Evolutionary conservation across 75 land plant genomes (phyloP).

Genomic region (Cunninghamia lanceolata): DNA sequence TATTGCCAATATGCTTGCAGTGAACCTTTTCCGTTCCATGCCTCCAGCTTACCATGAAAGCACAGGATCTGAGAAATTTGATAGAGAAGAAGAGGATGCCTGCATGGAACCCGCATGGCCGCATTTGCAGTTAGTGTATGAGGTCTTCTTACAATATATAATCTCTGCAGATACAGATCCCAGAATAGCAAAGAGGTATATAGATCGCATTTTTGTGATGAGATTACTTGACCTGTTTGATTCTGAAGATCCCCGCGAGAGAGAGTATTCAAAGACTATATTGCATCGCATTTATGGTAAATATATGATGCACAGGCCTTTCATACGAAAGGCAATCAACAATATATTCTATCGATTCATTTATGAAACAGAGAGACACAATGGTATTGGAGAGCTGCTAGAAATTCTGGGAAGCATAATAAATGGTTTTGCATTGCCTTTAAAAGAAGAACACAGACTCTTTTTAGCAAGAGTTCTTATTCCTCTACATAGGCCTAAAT

Average conservation of each 20-base stretch:
- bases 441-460: constrained; percentile 28
- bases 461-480: constrained; percentile 22
- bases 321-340: constrained; percentile 44
- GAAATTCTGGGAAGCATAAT: constrained; percentile 38
- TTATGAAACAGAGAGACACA: constrained; percentile 31
- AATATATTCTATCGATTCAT: constrained; percentile 39
- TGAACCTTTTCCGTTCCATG: constrained; percentile 26
- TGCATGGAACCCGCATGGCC: constrained; percentile 33
- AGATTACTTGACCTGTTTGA: constrained; percentile 30
- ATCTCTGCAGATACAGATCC: constrained; percentile 28
- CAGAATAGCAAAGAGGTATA: constrained; percentile 25
- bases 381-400: constrained; percentile 33
- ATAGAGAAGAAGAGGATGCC: constrained; percentile 32
- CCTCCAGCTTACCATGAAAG: constrained; percentile 16
- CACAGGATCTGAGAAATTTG: constrained; percentile 15
- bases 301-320: constrained; percentile 41
- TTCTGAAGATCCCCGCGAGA: constrained; percentile 40
- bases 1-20: constrained; percentile 26
- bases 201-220: constrained; percentile 29
- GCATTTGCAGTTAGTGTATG: constrained; percentile 33
- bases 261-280: constrained; percentile 41
- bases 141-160: constrained; percentile 18
- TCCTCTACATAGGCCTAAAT: constrained; percentile 29
- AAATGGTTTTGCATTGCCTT: constrained; percentile 36
- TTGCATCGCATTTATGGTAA: constrained; percentile 42